Evolutionary conservation across 768 basidiomycete genomes (phyloP), one percentile per base, ranked within the genome.

Genomic region (Tephrocybe sp.): DNA sequence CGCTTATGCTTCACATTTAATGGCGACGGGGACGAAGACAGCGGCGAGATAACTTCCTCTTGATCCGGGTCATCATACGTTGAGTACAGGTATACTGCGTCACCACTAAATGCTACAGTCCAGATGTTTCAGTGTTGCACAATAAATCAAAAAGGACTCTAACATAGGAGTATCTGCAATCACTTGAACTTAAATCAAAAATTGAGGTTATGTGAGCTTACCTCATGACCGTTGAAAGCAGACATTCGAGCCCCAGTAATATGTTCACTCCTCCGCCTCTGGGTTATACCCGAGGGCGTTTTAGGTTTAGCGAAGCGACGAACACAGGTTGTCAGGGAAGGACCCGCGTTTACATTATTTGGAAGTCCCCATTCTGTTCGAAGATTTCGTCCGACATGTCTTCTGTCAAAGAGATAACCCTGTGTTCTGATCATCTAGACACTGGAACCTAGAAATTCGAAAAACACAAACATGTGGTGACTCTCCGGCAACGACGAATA

Each of bases 401-500:
- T 77, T 48, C 92, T 78, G 65, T 96, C 92, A 61, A 89, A 94
- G 2, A 96, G 76, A 64, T 83, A 89, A 1, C 84, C 89, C 86
- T 90, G 63, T n/a, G 30, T 13, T 43, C 10, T 56, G 30, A 49
- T 30, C 5, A 45, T 54, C 7, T 23, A 51, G 34, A 40, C 12
- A 45, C 13, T n/a, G 17, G 16, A 26, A 26, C 17, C n/a, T 17
- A 19, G 17, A 12, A 44, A 14, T 7, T 51, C 30, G 26, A 38
- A 14, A 16, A 7, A 40, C 26, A 76, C 85, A 57, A 59, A 92
- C 92, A 63, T 81, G 86, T 39, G 84, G 80, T 0, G 87, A 83
- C 55, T 87, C 82, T 31, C 92, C 92, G 3, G 88, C 91, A 31
- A 93, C 90, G 16, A 93, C 84, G 55, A 94, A 84, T 50, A 91